phyloP scores from a whole-genome alignment of 2,329 filamentous ascomycete genomes.

The Fusarium anguioides region DNA sequence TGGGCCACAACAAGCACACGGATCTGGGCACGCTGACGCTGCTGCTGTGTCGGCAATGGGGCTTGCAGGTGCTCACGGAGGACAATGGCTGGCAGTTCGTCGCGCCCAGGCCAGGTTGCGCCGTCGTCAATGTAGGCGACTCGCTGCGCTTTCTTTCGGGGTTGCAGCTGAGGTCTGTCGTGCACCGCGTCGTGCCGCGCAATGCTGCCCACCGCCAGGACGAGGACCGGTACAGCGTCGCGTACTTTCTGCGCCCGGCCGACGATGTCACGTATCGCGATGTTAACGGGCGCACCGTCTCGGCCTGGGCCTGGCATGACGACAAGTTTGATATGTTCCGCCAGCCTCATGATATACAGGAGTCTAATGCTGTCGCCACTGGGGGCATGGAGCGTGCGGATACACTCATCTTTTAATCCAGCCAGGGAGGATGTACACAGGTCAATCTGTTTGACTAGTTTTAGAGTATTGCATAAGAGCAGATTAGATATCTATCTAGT shows the following conservation, averaged over 20 bases:
- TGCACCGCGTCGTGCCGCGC: constrained; percentile 6
- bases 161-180: background rate
- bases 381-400: constrained; percentile 11
- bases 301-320: background rate
- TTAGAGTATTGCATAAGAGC: background rate
- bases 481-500: background rate
- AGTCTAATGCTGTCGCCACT: constrained; percentile 4
- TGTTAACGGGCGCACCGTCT: constrained; percentile 1
- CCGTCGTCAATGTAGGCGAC: constrained; percentile 9
- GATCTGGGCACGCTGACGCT: constrained; percentile 5
- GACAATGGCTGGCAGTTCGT: constrained; percentile 3
- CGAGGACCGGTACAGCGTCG: background rate
- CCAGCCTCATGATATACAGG: background rate
- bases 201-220: background rate
- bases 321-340: constrained; percentile 1
- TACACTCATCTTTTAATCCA: constrained; percentile 8
- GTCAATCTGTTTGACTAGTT: background rate
- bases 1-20: constrained; percentile 11
- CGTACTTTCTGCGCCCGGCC: constrained; percentile 5
- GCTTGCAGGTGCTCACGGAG: constrained; percentile 3
- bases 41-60: constrained; percentile 5
- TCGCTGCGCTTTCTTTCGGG: constrained; percentile 11
- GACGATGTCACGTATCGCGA: constrained; percentile 4
- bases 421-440: constrained; percentile 1
- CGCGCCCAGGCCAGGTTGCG: background rate